Percentiles rank a stretch among this genome's conserved stretches.
These are phyloP conservation scores for Pinguiococcus pyrenoidosus DNA, from an alignment of 108 stramenopile species.

Conservation along the genomic window DNA sequence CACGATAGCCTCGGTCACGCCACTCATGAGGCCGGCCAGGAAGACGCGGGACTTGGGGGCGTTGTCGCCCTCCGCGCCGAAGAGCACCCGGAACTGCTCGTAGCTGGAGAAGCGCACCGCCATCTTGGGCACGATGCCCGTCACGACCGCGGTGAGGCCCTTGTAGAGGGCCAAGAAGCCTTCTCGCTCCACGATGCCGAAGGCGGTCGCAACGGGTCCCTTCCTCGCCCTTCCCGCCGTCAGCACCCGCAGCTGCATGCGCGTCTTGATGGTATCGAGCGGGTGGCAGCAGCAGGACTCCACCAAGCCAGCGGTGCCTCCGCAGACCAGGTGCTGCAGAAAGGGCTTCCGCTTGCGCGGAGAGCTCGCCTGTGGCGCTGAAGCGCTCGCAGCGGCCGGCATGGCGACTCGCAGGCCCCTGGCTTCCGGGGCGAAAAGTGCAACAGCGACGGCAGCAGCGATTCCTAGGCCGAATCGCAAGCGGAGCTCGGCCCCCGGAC, in stretches of 20 bases:
- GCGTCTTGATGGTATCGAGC: conserved; percentile 77
- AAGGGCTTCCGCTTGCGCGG: conserved; percentile 56
- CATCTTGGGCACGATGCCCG: conserved; percentile 92
- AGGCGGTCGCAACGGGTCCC: too few relatives aligned
- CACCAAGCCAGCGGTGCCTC: conserved; percentile 79
- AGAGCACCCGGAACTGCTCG: conserved; percentile 30
- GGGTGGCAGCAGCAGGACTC: conserved; percentile 82
- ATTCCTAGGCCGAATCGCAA: too few relatives aligned
- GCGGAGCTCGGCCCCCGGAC: too few relatives aligned
- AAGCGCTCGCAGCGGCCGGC: not conserved
- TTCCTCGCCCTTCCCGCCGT: conserved; percentile 61
- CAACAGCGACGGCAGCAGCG: too few relatives aligned
- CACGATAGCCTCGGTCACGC: conserved; percentile 71
- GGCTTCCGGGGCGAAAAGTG: too few relatives aligned
- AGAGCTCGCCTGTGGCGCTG: not conserved
- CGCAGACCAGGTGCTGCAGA: conserved; percentile 65
- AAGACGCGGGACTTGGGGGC: conserved; percentile 41
- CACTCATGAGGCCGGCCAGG: conserved; percentile 67
- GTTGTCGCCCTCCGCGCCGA: conserved; percentile 4
- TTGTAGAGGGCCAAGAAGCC: conserved; percentile 91
- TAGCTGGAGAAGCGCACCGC: conserved; percentile 88
- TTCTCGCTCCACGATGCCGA: conserved; percentile 77
- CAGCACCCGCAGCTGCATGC: conserved; percentile 75
- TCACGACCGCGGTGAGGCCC: conserved; percentile 84
- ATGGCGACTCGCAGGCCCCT: too few relatives aligned